These are phyloP conservation scores for Picochlorum costavermella DNA, from an alignment of 139 green algal genomes.

Conservation along the genomic window DNA sequence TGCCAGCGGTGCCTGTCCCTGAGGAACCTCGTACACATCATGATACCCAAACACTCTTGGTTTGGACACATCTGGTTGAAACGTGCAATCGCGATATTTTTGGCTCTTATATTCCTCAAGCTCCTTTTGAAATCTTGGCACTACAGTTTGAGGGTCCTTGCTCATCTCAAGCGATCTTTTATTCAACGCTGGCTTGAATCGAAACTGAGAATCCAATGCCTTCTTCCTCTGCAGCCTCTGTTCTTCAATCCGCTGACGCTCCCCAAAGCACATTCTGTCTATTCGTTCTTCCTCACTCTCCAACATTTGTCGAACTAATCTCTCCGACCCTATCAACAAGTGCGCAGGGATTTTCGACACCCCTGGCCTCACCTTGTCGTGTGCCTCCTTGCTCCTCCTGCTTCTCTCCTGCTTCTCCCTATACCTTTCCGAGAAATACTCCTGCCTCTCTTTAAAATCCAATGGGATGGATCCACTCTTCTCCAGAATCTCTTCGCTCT, in stretches of 20 bases:
- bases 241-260: background rate
- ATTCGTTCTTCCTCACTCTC: background rate
- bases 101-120: background rate
- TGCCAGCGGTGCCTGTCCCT: background rate
- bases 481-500: background rate
- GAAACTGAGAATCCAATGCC: background rate
- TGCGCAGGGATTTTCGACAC: background rate
- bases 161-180: background rate
- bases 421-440: background rate
- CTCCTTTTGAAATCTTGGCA: too few species aligned
- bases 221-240: background rate
- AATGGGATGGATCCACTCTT: background rate
- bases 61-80: background rate
- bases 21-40: background rate
- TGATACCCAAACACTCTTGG: background rate
- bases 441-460: background rate
- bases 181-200: slow-evolving; percentile 1
- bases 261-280: background rate
- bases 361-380: background rate
- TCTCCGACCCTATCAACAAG: background rate
- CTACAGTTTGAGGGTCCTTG: too few species aligned
- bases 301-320: background rate
- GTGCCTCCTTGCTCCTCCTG: background rate
- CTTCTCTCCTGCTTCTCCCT: background rate
- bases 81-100: background rate